Evolutionary conservation across 768 basidiomycete genomes (phyloP), one percentile per base, ranked within the genome.

Genomic region (Russula virescens): DNA sequence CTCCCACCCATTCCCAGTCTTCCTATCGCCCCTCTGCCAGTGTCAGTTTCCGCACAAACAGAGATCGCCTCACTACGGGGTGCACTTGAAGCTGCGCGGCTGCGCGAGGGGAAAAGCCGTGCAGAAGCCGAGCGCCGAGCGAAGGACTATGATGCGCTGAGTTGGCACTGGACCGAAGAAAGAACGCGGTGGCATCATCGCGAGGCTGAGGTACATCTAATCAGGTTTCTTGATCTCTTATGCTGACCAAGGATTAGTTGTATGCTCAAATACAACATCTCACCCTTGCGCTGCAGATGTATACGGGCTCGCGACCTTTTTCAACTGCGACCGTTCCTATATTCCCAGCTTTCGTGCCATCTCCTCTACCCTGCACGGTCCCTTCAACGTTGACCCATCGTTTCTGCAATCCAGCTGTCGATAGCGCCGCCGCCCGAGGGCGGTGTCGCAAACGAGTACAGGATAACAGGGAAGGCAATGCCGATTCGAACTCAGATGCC

Each of bases 21-120:
- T 21, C 26, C 43, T 28, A 25, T 18, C 42, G 16, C 43, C 1
- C 11, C 43, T 45, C 19, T 16, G 19, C 49, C 4, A 18, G 26
- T 28, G 51, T 5, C 66, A 65, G 47, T 28, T 51, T 5, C 66
- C 61, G 47, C 47, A 7, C 25, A 48, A 16, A 48, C 25, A 21
- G 23, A 48, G 40, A 63, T 69, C 42, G 54, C 66, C 5, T 61
- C 63, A 18, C 50, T 64, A 42, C 55, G 62, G 34, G 61, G 68
- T 23, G 68, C 66, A 9, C 61, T 67, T 2, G 63, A 69, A 40
- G 68, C 63, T 14, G 57, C 66, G 21, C 54, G 60, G 21, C 50
- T 60, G n/a, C 68, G 68, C 9, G 68, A 69, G 45, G 68, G 67
- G 38, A 63, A 58, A 23, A 49, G 61, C 38, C 55, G 59, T 5